Evolutionary conservation across 2,329 filamentous ascomycete genomes (phyloP).

Genomic region (Purpureocillium takamizusanense): DNA sequence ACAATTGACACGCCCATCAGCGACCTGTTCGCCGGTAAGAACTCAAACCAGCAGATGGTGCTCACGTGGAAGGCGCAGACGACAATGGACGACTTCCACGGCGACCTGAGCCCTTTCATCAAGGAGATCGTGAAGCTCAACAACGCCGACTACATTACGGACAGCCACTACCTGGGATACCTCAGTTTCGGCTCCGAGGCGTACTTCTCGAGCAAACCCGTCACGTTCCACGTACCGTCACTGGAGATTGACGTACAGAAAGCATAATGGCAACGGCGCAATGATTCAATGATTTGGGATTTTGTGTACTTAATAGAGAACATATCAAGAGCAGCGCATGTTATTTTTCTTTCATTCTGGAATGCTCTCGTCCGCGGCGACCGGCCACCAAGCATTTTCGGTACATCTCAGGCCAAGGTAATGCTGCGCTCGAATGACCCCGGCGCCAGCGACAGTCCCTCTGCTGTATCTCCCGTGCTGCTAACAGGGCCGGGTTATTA

Average conservation of each 20-base stretch:
- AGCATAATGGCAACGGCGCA: background rate
- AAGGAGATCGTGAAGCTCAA: constrained; percentile 25
- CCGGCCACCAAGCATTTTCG: too few species aligned
- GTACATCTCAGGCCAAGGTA: too few species aligned
- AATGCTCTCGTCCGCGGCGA: too few species aligned
- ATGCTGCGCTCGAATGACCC: too few species aligned
- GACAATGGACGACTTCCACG: constrained; percentile 30
- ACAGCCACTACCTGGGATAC: constrained; percentile 39
- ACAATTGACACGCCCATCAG: too few species aligned
- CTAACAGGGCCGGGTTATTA: too few species aligned
- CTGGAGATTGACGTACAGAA: constrained; percentile 25
- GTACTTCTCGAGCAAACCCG: constrained; percentile 29
- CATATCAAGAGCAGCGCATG: too few species aligned
- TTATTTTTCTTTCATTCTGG: too few species aligned
- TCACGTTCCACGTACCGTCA: constrained; percentile 37
- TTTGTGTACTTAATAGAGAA: too few species aligned
- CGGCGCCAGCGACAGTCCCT: too few species aligned
- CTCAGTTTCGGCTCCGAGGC: constrained; percentile 43
- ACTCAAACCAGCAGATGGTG: constrained; percentile 32
- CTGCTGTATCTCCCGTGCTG: too few species aligned
- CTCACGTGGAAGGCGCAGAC: constrained; percentile 37
- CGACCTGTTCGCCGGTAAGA: constrained; percentile 31
- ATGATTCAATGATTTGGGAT: too few species aligned
- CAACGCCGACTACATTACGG: constrained; percentile 24
- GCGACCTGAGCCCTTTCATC: constrained; percentile 37